These are phyloP conservation scores for Spongiforma sp. DNA, from an alignment of 1,284 basidiomycete species.

Conservation along the genomic window DNA sequence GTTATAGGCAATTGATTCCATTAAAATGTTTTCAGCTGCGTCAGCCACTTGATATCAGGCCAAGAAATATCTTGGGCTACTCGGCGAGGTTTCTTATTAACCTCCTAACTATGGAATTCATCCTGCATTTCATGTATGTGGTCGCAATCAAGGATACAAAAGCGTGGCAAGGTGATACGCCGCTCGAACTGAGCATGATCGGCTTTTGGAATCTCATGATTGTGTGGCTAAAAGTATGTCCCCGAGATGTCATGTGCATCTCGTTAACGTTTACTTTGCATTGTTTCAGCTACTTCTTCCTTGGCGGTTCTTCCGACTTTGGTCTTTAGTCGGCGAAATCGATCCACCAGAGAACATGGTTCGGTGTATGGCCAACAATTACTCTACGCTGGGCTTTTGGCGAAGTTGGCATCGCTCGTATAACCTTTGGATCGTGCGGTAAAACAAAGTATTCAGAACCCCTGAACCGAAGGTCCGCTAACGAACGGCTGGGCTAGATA, in stretches of 20 bases:
- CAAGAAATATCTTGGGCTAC: conserved; percentile 55
- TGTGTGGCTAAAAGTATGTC: conserved; percentile 92
- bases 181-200: conserved; percentile 89
- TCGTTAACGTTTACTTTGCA: neutral
- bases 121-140: conserved; percentile 96
- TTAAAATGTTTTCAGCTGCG: conserved; percentile 49
- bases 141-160: conserved; percentile 94
- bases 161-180: conserved; percentile 76
- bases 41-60: conserved; percentile 51
- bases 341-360: conserved; percentile 99
- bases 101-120: conserved; percentile 83
- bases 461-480: too few relatives aligned
- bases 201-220: conserved; percentile 98
- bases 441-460: too few relatives aligned
- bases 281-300: conserved; percentile 82
- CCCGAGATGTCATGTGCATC: neutral
- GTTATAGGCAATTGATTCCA: neutral
- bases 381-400: conserved; percentile 95
- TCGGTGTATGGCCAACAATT: conserved; percentile 98
- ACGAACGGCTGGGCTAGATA: conserved; percentile 76
- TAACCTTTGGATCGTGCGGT: conserved; percentile 96
- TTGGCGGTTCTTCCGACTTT: conserved; percentile 97
- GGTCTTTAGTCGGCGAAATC: conserved; percentile 90
- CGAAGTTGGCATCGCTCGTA: conserved; percentile 96
- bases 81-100: conserved; percentile 68